Conservation (phyloP, 2,329 filamentous ascomycete species). For the Hypoxylon sp. region DNA sequence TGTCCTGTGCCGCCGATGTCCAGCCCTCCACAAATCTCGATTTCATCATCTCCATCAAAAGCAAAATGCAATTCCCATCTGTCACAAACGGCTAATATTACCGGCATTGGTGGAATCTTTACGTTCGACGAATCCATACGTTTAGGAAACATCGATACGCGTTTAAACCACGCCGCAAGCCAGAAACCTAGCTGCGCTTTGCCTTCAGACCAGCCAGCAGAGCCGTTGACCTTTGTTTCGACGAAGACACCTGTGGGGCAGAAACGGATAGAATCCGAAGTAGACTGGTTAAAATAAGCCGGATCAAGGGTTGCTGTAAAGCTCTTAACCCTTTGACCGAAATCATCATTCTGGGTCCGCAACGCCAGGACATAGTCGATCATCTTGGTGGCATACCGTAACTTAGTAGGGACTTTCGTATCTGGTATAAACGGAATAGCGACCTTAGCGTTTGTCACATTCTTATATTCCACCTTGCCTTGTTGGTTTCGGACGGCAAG, state of each 20-base stretch:
- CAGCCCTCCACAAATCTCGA: background rate
- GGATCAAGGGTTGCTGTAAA: background rate
- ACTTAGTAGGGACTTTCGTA: background rate
- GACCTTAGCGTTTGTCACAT: background rate
- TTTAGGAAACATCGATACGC: background rate
- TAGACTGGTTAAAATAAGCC: background rate
- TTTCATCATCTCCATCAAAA: background rate
- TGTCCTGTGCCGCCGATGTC: background rate
- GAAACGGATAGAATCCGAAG: background rate
- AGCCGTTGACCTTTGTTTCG: background rate
- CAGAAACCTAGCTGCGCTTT: background rate
- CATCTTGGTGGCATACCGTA: background rate
- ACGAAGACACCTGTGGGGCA: background rate
- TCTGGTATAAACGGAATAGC: background rate
- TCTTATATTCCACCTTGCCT: background rate
- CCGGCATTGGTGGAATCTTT: background rate
- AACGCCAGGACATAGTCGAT: background rate
- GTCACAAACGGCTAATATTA: background rate
- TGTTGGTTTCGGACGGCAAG: background rate
- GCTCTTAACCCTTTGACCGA: background rate
- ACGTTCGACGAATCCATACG: background rate
- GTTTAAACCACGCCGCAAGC: background rate
- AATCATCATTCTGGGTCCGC: background rate
- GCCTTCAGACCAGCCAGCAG: background rate
- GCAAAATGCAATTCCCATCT: background rate